Percentiles rank a stretch among this genome's conserved stretches.
Evolutionary conservation across 495 filamentous ascomycete species (phyloP).

Genomic region (Amorphotheca resinae): DNA sequence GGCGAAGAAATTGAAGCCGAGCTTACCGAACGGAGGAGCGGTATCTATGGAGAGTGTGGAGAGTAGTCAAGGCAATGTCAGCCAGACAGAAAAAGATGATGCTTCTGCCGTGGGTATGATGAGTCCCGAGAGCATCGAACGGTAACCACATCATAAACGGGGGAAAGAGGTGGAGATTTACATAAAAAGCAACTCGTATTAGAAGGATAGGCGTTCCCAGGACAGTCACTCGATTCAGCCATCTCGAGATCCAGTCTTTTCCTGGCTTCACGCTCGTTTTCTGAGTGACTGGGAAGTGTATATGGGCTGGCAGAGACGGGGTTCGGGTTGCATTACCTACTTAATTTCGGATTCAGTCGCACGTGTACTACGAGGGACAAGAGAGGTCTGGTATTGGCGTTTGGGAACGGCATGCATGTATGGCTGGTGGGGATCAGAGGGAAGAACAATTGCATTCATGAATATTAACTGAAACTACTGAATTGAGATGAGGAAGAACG

Average conservation of each 20-base stretch:
- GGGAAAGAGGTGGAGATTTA: not conserved
- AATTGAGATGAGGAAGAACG: no score
- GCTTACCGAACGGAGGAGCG: slow-evolving; percentile 24
- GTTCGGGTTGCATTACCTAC: no score
- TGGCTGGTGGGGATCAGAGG: no score
- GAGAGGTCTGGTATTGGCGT: no score
- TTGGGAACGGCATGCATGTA: no score
- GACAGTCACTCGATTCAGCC: not conserved
- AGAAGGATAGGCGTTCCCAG: not conserved
- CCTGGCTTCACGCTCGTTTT: not conserved
- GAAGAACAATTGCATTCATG: no score
- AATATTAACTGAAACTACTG: no score
- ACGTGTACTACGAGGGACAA: no score
- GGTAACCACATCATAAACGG: slow-evolving; percentile 3
- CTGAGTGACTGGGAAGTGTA: not conserved
- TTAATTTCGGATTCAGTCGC: no score
- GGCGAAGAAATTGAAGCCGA: slow-evolving; percentile 29
- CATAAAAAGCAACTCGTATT: not conserved
- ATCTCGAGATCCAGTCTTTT: not conserved
- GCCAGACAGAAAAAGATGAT: slow-evolving; percentile 41
- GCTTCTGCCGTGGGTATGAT: slow-evolving; percentile 48
- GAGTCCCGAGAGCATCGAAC: slow-evolving; percentile 53
- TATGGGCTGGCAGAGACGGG: not conserved
- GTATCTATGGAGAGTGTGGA: slow-evolving; percentile 35
- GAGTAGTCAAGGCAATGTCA: slow-evolving; percentile 38